Base-by-base conservation (phyloP, 1,139 yeast genomes). In the Geotrichum bryndzae region DNA sequence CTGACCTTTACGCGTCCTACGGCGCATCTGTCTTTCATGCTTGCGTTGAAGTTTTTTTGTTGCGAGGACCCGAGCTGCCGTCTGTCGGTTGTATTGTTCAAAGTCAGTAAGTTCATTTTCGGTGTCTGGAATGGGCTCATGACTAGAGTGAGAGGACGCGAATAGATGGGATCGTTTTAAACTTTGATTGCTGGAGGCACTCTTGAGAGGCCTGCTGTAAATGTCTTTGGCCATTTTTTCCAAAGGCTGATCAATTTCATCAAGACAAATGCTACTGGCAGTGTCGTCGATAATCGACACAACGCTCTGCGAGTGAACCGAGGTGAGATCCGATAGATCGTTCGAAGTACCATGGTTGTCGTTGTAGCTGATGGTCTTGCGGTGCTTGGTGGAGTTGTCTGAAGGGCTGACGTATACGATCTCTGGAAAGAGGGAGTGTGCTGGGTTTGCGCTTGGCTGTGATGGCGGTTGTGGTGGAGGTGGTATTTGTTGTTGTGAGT, bases 51-150 rank as follows among this genome's bases (percentile, higher is more conserved):
- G 67, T 63, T 69, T 70, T 46, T 56, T 56, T 51, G 69, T 70
- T 7, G 76, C 65, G 22, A 69, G 66, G n/a, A 77, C 72, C 51
- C 77, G 79, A 45, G 72, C 66, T 23, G 74, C 73, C 0, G 78
- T 69, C 35, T 71, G 66, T 18, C 68, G 72, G 54, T 75, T 75
- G 64, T 78, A 80, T 29, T 67, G 69, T 29, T 76, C 78, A 65
- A 78, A 80, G 57, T 80, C 82, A 2, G 72, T 67, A 1, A 65
- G 66, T 25, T 53, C 53, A 51, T 50, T 51, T 41, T 15, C 53
- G 22, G 22, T 23, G 41, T 35, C 55, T 41, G 31, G 18, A n/a
- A 22, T 31, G 15, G 59, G 46, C 18, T 51, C 33, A 25, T 23
- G 38, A 11, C 25, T 38, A 6, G 38, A 15, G 18, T 25, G 41